Evolutionary conservation across 495 filamentous ascomycete species (phyloP), one percentile per base, ranked within the genome.

Genomic region (Tuber indicum): DNA sequence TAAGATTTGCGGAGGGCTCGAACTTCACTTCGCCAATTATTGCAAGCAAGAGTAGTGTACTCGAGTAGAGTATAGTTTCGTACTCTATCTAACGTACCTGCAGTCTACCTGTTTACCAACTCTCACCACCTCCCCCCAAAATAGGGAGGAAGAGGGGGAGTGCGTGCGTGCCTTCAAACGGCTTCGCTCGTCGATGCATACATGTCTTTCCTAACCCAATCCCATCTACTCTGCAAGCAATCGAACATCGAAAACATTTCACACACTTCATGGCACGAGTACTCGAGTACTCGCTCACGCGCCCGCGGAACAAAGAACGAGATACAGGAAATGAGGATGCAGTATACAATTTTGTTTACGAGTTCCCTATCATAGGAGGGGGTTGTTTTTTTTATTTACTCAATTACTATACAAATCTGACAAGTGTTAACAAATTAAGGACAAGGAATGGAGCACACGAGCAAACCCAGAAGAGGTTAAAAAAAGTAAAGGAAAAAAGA

Each of bases 341-440:
- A n/a, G 14, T 32, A 66, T 32, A 26, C 10, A 66, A 32, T 8
- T 32, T 32, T 32, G 58, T 66, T 32, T 32, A 66, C 14, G n/a
- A 66, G 0, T 66, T 66, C 58, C 58, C 58, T 6, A 66, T 66
- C n/a, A 32, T 14, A n/a, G 12, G 58, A 26, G 58, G 62, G 78
- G 78, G 75, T 77, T 74, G 78, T 76, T 80, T 77, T 78, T 71
- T 79, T 80, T 80, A 80, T 80, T 80, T 80, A 80, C 78, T 80
- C 78, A 76, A 66, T 80, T 79, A 80, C 79, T 80, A 74, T 80
- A 80, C 78, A 80, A 80, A 80, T 80, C 78, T 80, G 77, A 80
- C 78, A 80, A 78, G 78, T 79, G 75, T 77, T 80, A 79, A 80
- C 79, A 79, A 80, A 66, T 66, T 66, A 66, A 17, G 26, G 12